Conservation (phyloP, 768 basidiomycete species). For the Lepiota brunneoincarnata region DNA sequence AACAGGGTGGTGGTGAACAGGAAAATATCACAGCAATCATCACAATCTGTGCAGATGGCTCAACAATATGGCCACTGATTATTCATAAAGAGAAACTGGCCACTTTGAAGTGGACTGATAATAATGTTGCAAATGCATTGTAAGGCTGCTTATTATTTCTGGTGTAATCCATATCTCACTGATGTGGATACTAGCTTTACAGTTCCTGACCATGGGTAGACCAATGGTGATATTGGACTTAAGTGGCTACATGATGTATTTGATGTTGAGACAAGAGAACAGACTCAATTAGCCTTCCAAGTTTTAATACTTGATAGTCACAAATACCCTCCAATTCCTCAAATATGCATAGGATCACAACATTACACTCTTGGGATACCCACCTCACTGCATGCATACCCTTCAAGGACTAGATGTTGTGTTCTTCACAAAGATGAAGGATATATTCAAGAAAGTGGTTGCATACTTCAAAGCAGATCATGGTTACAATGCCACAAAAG, state of each 20-base stretch:
- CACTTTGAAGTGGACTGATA: constrained; percentile 25
- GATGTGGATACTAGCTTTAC: constrained; percentile 9
- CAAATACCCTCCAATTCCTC: constrained; percentile 28
- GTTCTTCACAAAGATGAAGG: constrained; percentile 39
- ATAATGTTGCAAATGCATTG: too few species aligned
- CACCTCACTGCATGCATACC: constrained; percentile 37
- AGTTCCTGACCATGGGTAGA: constrained; percentile 29
- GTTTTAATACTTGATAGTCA: constrained; percentile 41
- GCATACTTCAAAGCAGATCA: constrained; percentile 21
- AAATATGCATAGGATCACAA: constrained; percentile 30
- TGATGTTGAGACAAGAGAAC: constrained; percentile 31
- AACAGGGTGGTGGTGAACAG: constrained; percentile 24
- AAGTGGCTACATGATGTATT: constrained; percentile 29
- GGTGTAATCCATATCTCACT: not conserved
- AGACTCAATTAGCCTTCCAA: too few species aligned
- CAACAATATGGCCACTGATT: constrained; percentile 26
- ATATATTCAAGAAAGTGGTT: constrained; percentile 21
- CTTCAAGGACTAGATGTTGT: constrained; percentile 44
- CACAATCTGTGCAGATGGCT: constrained; percentile 39
- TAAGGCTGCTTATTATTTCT: constrained; percentile 15
- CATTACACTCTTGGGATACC: constrained; percentile 37
- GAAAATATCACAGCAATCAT: constrained; percentile 36
- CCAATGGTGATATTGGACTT: constrained; percentile 20
- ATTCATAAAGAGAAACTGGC: constrained; percentile 38
- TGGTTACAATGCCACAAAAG: constrained; percentile 25